Base-by-base conservation (phyloP, 2,329 filamentous ascomycete genomes). In the Colletotrichum sp. region DNA sequence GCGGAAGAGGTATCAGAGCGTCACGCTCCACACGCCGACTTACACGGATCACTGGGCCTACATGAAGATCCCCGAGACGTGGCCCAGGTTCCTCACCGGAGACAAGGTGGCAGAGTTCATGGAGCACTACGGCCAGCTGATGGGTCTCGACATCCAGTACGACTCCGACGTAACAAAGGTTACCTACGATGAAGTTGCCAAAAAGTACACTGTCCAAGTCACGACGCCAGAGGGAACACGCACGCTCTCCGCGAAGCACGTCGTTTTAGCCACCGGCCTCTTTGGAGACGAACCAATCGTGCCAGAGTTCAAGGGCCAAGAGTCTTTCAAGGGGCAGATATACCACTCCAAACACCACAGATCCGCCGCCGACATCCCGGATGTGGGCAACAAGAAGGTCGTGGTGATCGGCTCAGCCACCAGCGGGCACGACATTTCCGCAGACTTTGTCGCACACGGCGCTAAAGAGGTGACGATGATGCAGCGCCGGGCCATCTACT, bases 401-500 rank as follows among this genome's bases (percentile, higher is more conserved):
- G 81, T 89, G 3, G 85, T 90, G 5, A 84, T 90, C 6, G 89
- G 88, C 4, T 86, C 86, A 2, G 87, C 88, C 16, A 90, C 88
- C 71, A 88, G 86, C 75, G 87, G 85, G 0, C 88, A 90, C 71
- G 88, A 90, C 68, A 88, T 90, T 64, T 87, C 88, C 0, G 86
- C 89, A 78, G 87, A 90, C 78, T 90, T 85, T 77, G 84, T 85
- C 64, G 85, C 89, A 67, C 85, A 87, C 39, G 89, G 89, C 2
- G 87, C 87, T 7, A 78, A 75, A 3, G 81, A 86, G 25, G 88
- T 90, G 3, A 89, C 89, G 5, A 88, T 92, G 86, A 79, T 92
- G 3, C 90, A 92, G 80, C 87, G 89, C 11, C 83, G 84, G 11
- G 86, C 85, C 3, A 91, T 88, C 4, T 90, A 88, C 79, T 87